Evolutionary conservation across 768 basidiomycete species (phyloP), one percentile per base, ranked within the genome.

Genomic region (Aureoboletus auriporus): DNA sequence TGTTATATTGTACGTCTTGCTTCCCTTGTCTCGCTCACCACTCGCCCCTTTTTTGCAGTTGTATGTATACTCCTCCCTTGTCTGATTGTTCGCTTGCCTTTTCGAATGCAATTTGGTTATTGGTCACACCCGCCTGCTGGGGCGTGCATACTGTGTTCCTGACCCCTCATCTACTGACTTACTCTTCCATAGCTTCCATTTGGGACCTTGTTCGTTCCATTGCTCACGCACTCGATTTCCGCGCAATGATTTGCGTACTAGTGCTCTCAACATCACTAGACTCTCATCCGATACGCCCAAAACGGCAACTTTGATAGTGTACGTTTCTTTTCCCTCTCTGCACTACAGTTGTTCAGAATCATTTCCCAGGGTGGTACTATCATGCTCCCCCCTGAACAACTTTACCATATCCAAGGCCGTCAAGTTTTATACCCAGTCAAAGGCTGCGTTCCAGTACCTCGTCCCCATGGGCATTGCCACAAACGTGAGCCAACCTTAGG

Each of bases 171-270:
- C 13, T 10, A 10, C 23, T 44, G 36, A n/a, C 28, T 54, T 33
- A 3, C 17, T 34, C 10, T 34, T 23, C 27, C n/a, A 27, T 49
- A 80, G 78, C 82, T 83, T 30, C 83, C 83, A 1, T 84, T 69
- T 52, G 84, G 83, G 83, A 85, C 66, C 85, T 89, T 44, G 80
- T 91, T 37, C 79, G 89, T 31, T 71, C 78, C 30, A 84, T 91
- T 49, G 80, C 84, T 3, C 61, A 79, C 20, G 80, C 75, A 8
- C 79, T 91, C 54, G 82, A 81, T 33, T 69, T 91, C 13, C 76
- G 76, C 11, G 86, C 86, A 69, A 75, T 34, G 89, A 93, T 65
- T 90, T 86, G 87, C 76, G 80, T 60, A 77, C 75, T 23, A 77
- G 79, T 5, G 71, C 71, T 2, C 74, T 70, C 4, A 67, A 67